Conservation (phyloP, 768 basidiomycete species). For the Mrakia blollopis region DNA sequence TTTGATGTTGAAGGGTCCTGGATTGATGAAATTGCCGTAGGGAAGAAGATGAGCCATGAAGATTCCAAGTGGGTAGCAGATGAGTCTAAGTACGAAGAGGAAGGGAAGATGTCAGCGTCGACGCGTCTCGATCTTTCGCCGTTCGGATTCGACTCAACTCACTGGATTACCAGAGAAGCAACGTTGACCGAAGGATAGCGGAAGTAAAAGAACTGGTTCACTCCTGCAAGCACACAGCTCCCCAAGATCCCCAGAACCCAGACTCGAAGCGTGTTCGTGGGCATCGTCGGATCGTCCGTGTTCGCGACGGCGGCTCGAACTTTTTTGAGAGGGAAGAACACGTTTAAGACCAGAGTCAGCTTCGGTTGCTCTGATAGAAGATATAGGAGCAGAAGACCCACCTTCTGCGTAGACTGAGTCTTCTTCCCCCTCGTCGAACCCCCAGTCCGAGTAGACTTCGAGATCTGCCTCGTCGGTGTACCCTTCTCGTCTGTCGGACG, state of each 20-base stretch:
- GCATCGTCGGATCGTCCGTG: constrained; percentile 31
- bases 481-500: not conserved
- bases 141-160: not conserved
- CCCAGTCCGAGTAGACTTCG: constrained; percentile 29
- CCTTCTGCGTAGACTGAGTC: constrained; percentile 32
- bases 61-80: constrained; percentile 25
- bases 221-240: constrained; percentile 1
- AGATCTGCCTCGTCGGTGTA: not conserved
- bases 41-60: constrained; percentile 19
- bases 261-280: constrained; percentile 30
- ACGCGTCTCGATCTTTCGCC: not conserved
- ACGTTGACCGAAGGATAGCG: constrained; percentile 30
- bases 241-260: constrained; percentile 25
- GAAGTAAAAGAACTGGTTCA: constrained; percentile 33
- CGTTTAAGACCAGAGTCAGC: too few species aligned
- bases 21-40: constrained; percentile 23
- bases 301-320: constrained; percentile 31
- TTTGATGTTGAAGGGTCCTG: constrained; percentile 32
- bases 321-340: too few species aligned
- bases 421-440: constrained; percentile 32
- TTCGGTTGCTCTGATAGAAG: too few species aligned
- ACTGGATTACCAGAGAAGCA: constrained; percentile 24
- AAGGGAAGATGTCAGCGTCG: not conserved
- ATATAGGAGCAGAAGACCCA: too few species aligned
- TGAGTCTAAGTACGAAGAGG: not conserved